phyloP scores from a whole-genome alignment of 176 grass and related monocot species.

The Aegilops longissima region DNA sequence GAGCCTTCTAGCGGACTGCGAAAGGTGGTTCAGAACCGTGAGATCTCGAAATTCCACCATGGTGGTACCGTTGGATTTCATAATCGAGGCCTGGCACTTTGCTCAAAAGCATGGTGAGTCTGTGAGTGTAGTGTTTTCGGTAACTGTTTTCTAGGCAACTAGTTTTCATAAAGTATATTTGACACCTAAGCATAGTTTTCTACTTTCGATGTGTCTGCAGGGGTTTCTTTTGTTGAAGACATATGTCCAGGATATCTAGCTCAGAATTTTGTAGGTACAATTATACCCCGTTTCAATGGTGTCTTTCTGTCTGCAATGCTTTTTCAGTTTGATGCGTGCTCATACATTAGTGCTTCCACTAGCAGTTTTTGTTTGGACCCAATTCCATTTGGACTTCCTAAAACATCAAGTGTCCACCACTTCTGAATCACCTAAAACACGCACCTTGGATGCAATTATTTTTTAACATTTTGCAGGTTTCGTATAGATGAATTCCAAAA shows the following conservation, averaged over 20 bases:
- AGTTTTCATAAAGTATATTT: too few relatives aligned
- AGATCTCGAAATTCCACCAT: not conserved
- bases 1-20: conserved; percentile 49
- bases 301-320: not conserved
- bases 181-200: not conserved
- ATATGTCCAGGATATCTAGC: conserved; percentile 52
- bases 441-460: too few relatives aligned
- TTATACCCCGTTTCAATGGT: not conserved
- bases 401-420: too few relatives aligned
- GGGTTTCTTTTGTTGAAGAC: conserved; percentile 50
- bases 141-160: not conserved
- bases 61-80: conserved; percentile 18
- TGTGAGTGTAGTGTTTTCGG: not conserved
- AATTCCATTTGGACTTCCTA: too few relatives aligned
- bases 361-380: not conserved
- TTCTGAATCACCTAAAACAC: too few relatives aligned
- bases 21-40: conserved; percentile 49
- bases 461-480: too few relatives aligned
- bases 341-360: not conserved
- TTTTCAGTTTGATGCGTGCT: not conserved
- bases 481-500: too few relatives aligned
- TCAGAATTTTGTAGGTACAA: conserved; percentile 74
- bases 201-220: conserved; percentile 34
- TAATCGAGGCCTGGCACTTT: conserved; percentile 42
- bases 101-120: conserved; percentile 37